A percentile compares a stretch with the other conserved stretches of the same genome.
phyloP scores from a whole-genome alignment of 2,329 filamentous ascomycete species.

The Aspergillus oerlinghausenensis region DNA sequence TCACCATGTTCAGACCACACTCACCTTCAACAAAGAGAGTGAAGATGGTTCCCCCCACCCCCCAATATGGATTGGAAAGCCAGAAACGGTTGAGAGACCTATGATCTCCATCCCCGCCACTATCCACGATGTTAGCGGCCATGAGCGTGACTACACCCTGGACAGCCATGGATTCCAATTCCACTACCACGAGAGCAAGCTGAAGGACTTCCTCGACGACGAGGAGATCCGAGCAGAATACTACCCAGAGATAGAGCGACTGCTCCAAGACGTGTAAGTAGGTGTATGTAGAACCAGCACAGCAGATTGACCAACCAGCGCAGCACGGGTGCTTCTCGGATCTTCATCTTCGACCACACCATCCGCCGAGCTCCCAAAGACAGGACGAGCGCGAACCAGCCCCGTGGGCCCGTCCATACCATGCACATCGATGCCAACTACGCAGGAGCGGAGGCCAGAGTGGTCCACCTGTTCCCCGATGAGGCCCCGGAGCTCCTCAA shows the following conservation, averaged over 20 bases:
- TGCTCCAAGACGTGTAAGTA: conserved; percentile 39
- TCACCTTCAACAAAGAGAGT: conserved; percentile 46
- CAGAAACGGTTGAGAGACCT: conserved; percentile 41
- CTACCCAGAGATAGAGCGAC: conserved; percentile 45
- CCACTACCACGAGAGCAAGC: conserved; percentile 36
- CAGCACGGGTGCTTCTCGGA: conserved; percentile 37
- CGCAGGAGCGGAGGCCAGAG: conserved; percentile 39
- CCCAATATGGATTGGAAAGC: conserved; percentile 31
- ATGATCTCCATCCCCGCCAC: conserved; percentile 34
- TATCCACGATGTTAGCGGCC: conserved; percentile 41
- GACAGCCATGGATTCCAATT: conserved; percentile 46
- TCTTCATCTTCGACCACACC: conserved; percentile 50
- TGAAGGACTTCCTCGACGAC: conserved; percentile 39
- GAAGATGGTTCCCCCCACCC: conserved; percentile 41
- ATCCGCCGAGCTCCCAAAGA: conserved; percentile 39
- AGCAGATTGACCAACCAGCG: too few species aligned
- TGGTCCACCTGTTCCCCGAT: conserved; percentile 41
- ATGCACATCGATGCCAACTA: conserved; percentile 51
- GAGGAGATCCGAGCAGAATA: conserved; percentile 38
- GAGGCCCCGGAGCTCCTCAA: conserved; percentile 42
- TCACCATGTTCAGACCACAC: conserved; percentile 38
- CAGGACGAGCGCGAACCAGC: conserved; percentile 27
- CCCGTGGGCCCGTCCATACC: conserved; percentile 45
- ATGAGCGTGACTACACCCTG: conserved; percentile 40
- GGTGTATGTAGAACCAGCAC: background rate